These are phyloP conservation scores for Glycine latifolia DNA, from an alignment of 306 rosid genomes.

Conservation along the genomic window DNA sequence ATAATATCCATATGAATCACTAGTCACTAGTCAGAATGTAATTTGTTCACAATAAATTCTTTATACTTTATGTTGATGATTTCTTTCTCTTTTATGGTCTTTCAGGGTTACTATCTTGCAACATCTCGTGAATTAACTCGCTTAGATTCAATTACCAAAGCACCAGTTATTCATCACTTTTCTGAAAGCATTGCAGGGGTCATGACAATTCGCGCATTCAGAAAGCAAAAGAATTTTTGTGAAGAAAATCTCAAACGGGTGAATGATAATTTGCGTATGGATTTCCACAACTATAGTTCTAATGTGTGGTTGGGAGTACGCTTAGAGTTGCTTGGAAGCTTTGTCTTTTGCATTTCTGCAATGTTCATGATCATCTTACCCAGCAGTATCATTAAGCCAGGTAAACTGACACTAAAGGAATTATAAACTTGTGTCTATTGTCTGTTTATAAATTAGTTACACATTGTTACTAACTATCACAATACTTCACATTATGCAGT, in stretches of 20 bases:
- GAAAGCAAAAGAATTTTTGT: constrained; percentile 56
- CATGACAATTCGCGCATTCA: constrained; percentile 78
- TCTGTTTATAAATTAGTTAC: background rate
- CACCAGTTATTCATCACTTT: constrained; percentile 84
- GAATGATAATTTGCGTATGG: constrained; percentile 73
- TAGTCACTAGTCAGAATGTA: background rate
- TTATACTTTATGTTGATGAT: constrained; percentile 7
- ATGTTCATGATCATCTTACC: constrained; percentile 82
- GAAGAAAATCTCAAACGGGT: constrained; percentile 68
- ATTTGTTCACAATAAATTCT: constrained; percentile 1
- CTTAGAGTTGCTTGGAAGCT: constrained; percentile 72
- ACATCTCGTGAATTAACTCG: constrained; percentile 85
- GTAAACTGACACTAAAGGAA: constrained; percentile 46
- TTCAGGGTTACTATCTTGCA: constrained; percentile 72
- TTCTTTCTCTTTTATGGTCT: background rate
- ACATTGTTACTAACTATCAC: background rate
- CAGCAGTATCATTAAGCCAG: constrained; percentile 71
- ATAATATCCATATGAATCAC: background rate
- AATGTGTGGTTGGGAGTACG: constrained; percentile 87
- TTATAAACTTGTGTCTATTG: background rate
- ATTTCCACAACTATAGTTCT: constrained; percentile 76
- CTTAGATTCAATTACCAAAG: constrained; percentile 79
- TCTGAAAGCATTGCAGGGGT: constrained; percentile 86
- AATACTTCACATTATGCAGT: background rate
- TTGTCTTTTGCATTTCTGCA: constrained; percentile 68